Evolutionary conservation across 129 eudicot species (phyloP).

Genomic region (Flaveria sonorensis): DNA sequence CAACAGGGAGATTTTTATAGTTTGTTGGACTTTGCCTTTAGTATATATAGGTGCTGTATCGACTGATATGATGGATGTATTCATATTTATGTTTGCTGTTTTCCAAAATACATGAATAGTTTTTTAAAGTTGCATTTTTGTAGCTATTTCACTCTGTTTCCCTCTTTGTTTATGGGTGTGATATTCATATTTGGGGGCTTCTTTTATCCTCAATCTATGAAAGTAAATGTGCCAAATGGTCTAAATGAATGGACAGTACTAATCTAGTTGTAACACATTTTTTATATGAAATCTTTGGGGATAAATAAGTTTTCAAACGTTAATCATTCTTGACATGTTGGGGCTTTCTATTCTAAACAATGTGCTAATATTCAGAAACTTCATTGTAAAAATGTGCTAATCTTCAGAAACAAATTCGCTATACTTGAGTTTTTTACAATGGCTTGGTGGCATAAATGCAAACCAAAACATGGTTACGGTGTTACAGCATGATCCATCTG

Average conservation of each 20-base stretch:
- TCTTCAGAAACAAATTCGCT: not conserved
- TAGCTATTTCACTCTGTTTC: not conserved
- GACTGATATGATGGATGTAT: not conserved
- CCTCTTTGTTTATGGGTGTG: not conserved
- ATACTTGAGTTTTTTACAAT: not conserved
- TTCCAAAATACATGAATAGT: not conserved
- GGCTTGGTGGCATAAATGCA: not conserved
- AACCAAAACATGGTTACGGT: conserved; percentile 3
- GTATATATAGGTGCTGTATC: too few relatives aligned
- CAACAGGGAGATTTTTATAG: not conserved
- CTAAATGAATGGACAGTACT: too few relatives aligned
- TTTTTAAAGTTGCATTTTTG: not conserved
- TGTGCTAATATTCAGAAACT: not conserved
- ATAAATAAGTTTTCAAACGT: not conserved
- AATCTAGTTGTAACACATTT: too few relatives aligned
- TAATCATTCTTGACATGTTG: not conserved
- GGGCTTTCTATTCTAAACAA: not conserved
- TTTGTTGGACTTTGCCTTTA: not conserved
- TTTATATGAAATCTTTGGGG: too few relatives aligned
- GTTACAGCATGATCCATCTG: not conserved
- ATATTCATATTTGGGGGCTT: not conserved
- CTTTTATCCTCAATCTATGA: not conserved
- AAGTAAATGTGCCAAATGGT: too few relatives aligned
- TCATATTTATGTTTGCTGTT: not conserved
- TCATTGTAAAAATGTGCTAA: not conserved